phyloP scores from a whole-genome alignment of 2,329 filamentous ascomycete genomes.

The Sarocladiaceae sp. region DNA sequence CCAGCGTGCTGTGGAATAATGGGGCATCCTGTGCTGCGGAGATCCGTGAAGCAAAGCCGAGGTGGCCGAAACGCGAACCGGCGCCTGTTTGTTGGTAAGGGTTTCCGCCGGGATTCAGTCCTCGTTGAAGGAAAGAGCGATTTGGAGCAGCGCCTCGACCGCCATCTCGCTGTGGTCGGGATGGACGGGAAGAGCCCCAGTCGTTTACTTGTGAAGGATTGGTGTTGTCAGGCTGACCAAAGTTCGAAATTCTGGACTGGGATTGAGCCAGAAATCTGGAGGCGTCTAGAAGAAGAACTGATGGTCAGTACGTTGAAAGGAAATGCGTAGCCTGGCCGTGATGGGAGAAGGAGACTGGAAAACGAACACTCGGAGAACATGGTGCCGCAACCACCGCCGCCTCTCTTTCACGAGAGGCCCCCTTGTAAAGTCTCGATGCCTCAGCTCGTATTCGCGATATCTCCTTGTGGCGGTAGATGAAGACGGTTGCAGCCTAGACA shows the following conservation, averaged over 20 bases:
- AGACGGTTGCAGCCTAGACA: not conserved
- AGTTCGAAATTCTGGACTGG: constrained; percentile 77
- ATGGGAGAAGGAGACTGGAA: not conserved
- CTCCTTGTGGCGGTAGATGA: not conserved
- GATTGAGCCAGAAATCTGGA: constrained; percentile 95
- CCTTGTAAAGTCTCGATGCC: not conserved
- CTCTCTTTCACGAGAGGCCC: constrained; percentile 6
- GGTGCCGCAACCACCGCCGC: constrained; percentile 13
- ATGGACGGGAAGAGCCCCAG: constrained; percentile 23
- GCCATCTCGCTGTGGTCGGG: constrained; percentile 25
- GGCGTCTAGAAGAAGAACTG: constrained; percentile 59
- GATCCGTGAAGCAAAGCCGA: constrained; percentile 71
- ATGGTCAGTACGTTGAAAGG: constrained; percentile 1
- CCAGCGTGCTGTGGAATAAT: constrained; percentile 86
- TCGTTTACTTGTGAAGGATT: constrained; percentile 17
- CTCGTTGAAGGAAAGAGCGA: constrained; percentile 39
- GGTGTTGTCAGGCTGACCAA: constrained; percentile 52
- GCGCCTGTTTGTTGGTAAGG: constrained; percentile 75
- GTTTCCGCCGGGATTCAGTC: constrained; percentile 48
- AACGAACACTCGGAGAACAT: constrained; percentile 18
- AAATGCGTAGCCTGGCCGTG: not conserved
- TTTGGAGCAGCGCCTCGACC: constrained; percentile 23
- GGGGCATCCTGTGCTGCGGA: constrained; percentile 71
- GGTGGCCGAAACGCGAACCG: constrained; percentile 64
- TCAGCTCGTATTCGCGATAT: not conserved